Percentiles rank a stretch among this genome's conserved stretches.
phyloP scores from a whole-genome alignment of 2,329 filamentous ascomycete genomes.

The Colletotrichum kahawae region DNA sequence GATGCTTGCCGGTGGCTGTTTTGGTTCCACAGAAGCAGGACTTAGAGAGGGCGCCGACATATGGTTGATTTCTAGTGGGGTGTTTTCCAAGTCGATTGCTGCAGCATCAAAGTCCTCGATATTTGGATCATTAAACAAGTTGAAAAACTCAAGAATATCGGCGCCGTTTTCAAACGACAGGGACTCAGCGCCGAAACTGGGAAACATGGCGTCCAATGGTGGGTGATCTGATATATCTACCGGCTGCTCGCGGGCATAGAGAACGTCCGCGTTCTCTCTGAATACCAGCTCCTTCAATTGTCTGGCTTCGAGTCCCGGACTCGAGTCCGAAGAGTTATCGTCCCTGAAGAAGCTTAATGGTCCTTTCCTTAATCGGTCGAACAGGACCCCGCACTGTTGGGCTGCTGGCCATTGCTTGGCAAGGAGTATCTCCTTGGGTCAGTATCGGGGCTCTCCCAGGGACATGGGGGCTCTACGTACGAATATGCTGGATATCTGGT shows the following conservation, averaged over 20 bases:
- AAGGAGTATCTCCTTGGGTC: background rate
- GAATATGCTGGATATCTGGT: background rate
- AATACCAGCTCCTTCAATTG: background rate
- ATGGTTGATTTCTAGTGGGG: background rate
- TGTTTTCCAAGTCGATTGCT: background rate
- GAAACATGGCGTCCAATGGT: background rate
- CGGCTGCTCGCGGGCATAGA: background rate
- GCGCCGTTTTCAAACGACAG: background rate
- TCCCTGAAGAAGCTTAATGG: background rate
- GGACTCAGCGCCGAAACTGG: background rate
- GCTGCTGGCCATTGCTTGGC: background rate
- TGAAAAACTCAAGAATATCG: background rate
- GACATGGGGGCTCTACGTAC: background rate
- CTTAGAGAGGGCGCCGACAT: background rate
- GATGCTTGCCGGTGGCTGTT: background rate
- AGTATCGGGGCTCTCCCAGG: background rate
- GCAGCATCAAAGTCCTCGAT: background rate
- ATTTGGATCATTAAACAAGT: background rate
- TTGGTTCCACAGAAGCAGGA: background rate
- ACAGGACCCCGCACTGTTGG: background rate
- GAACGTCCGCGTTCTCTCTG: background rate
- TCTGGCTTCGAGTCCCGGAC: background rate
- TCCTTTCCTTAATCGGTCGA: background rate
- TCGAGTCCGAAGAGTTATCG: background rate
- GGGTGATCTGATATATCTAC: background rate